Evolutionary conservation across 192 early-diverging fungal genomes (phyloP).

Genomic region (Entomortierella beljakovae): DNA sequence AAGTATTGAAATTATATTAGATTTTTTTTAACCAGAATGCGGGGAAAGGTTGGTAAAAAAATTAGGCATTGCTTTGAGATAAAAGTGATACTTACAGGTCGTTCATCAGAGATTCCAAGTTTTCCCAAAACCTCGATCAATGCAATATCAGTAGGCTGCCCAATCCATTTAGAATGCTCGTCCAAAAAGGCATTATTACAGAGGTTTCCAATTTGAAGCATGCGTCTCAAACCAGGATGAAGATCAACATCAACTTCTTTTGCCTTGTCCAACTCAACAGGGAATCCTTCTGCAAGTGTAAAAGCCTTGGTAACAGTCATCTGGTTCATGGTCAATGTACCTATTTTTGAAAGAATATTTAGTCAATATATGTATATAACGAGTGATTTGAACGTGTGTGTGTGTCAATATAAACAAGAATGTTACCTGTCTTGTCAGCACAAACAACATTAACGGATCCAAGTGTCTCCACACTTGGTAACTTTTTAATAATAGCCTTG

Average conservation of each 20-base stretch:
- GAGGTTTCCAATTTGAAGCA: constrained; percentile 75
- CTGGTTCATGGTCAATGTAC: constrained; percentile 94
- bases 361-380: neutral
- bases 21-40: too few species aligned
- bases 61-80: neutral
- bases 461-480: constrained; percentile 94
- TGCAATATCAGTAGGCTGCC: constrained; percentile 96
- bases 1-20: neutral
- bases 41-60: neutral
- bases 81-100: constrained; percentile 62
- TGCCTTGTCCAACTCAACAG: constrained; percentile 64
- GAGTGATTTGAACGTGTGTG: neutral
- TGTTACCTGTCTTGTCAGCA: constrained; percentile 91
- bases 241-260: constrained; percentile 36
- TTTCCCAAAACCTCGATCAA: constrained; percentile 77
- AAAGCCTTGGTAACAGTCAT: constrained; percentile 93
- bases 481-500: constrained; percentile 94
- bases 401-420: too few species aligned
- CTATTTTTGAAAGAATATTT: constrained; percentile 14
- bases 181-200: constrained; percentile 92
- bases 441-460: constrained; percentile 96
- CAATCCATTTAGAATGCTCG: constrained; percentile 80
- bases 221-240: constrained; percentile 51
- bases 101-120: constrained; percentile 77
- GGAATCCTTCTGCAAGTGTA: constrained; percentile 64